Conservation (phyloP, 768 basidiomycete genomes). For the Amanita fuliginea region DNA sequence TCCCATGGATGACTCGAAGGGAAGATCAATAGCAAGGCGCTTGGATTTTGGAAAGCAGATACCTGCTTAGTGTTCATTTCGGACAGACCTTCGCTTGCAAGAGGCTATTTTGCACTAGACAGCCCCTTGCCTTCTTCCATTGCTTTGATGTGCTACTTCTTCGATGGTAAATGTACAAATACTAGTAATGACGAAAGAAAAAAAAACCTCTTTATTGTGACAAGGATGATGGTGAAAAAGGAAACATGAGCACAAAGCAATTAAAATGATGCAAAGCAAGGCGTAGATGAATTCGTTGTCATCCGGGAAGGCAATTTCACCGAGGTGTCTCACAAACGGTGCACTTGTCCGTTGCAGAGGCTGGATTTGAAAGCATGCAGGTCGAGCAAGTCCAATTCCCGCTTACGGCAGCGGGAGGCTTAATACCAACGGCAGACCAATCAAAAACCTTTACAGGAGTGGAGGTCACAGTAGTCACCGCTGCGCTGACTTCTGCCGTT, state of each 20-base stretch:
- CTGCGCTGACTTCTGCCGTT: background rate
- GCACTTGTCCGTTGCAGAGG: slow-evolving; percentile 35
- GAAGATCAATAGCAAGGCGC: slow-evolving; percentile 54
- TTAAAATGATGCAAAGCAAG: background rate
- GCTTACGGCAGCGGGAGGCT: slow-evolving; percentile 18
- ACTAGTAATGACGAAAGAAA: slow-evolving; percentile 4
- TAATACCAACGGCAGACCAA: slow-evolving; percentile 52
- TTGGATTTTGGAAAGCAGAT: slow-evolving; percentile 54
- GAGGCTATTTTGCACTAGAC: background rate
- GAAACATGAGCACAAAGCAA: background rate
- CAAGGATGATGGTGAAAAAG: slow-evolving; percentile 1
- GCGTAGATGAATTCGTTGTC: slow-evolving; percentile 26
- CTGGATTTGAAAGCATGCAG: slow-evolving; percentile 42
- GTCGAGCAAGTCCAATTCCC: slow-evolving; percentile 44
- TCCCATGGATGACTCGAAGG: slow-evolving; percentile 35
- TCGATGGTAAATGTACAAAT: slow-evolving; percentile 8
- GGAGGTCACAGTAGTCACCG: background rate
- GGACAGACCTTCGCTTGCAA: background rate
- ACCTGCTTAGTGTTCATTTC: slow-evolving; percentile 11
- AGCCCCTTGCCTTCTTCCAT: background rate
- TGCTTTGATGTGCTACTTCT: slow-evolving; percentile 2
- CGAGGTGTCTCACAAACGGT: slow-evolving; percentile 34
- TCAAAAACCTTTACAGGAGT: slow-evolving; percentile 34
- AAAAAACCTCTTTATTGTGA: slow-evolving; percentile 1
- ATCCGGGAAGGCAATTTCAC: slow-evolving; percentile 9